Base-by-base conservation (phyloP, 2,329 filamentous ascomycete genomes). In the Tolypocladium amazonense region DNA sequence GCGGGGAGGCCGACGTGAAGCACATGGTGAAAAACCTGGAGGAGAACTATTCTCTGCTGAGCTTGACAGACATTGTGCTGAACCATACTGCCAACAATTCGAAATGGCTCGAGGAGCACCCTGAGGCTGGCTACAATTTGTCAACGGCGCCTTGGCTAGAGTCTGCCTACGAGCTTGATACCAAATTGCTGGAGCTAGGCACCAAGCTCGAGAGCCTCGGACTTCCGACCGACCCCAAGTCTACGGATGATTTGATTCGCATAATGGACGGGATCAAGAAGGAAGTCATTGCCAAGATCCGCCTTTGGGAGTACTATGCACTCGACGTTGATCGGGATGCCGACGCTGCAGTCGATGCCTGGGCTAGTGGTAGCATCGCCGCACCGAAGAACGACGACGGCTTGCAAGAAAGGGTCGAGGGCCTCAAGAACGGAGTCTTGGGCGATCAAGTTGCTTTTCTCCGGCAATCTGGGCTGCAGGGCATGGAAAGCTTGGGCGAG, bases 1-100 rank as follows among this genome's bases (percentile, higher is more conserved):
- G 85, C 56, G 95, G 94, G 56, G 91, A 97, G 73, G 76, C 85
- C 61, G 92, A 97, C 71, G 81, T 97, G 59, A 79, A 86, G 60
- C 81, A 84, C 55, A 80, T 99, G 79, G 85, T 96, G 23, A 75
- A 84, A 52, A 92, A 84, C 70, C 88, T 99, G 81, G 90, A 97
- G 73, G 81, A 87, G 57, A 87, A 96, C 58, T 87, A 95, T 72
- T 89, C 89, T 2, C 78, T 99, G 58, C 80, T 99, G 60, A 91
- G 90, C 62, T 76, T 99, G 76, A 97, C 93, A 1, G 94, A 99
- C 72, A 93, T 99, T 62, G 95, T 99, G 53, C 92, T 94, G 79
- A 99, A 99, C 70, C 94, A 99, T 76, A 99, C 94, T 4, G 93
- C 94, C 8, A 85, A 97, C 77, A 97, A 97, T 75, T 95, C 89